Evolutionary conservation across 768 basidiomycete species (phyloP).

Genomic region (Mycena epipterygia): DNA sequence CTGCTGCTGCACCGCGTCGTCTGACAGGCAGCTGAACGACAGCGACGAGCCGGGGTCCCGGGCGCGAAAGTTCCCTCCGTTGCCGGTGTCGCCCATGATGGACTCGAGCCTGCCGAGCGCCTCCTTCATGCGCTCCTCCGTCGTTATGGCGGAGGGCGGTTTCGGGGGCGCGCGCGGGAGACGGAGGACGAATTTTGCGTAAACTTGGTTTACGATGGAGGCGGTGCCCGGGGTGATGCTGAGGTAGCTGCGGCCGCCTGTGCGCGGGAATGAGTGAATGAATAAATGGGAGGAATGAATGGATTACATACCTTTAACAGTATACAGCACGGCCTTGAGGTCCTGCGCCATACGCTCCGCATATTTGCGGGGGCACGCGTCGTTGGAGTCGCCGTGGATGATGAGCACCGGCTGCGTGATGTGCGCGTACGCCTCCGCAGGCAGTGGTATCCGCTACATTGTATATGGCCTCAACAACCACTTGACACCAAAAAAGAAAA

Average conservation of each 20-base stretch:
- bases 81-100: constrained; percentile 58
- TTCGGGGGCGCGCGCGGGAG: constrained; percentile 60
- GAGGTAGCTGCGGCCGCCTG: constrained; percentile 70
- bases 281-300: background rate
- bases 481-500: background rate
- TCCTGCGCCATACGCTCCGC: constrained; percentile 70
- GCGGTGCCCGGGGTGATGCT: constrained; percentile 68
- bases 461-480: background rate
- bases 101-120: constrained; percentile 70
- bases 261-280: background rate
- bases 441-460: constrained; percentile 68
- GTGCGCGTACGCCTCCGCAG: constrained; percentile 58
- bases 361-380: constrained; percentile 65
- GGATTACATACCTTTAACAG: constrained; percentile 68
- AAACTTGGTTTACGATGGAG: constrained; percentile 74
- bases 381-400: constrained; percentile 76
- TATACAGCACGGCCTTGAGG: constrained; percentile 64
- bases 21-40: constrained; percentile 75
- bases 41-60: constrained; percentile 72
- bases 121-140: constrained; percentile 63
- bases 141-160: constrained; percentile 48
- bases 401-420: constrained; percentile 77
- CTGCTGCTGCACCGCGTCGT: constrained; percentile 66
- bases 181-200: constrained; percentile 71
- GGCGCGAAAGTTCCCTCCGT: no score